Evolutionary conservation across 2,329 filamentous ascomycete genomes (phyloP).

Genomic region (Aspergillus awamori): DNA sequence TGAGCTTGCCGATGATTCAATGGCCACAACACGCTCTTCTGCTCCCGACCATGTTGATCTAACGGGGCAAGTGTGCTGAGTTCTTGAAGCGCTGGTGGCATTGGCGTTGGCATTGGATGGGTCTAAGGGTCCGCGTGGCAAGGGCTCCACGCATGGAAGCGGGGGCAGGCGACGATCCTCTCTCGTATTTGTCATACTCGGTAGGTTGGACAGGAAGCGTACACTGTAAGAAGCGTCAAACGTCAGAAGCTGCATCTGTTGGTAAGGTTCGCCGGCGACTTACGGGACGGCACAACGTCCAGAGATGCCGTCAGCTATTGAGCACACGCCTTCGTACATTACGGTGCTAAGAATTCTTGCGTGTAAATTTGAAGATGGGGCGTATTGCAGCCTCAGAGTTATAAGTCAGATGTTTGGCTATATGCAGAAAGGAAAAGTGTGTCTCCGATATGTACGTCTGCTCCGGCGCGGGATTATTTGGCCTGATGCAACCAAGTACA

Average conservation of each 20-base stretch:
- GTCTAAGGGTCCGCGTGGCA: constrained; percentile 44
- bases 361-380: constrained; percentile 18
- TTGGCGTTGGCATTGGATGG: constrained; percentile 35
- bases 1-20: constrained; percentile 43
- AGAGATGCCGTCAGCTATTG: constrained; percentile 31
- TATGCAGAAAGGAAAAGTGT: neutral
- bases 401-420: constrained; percentile 27
- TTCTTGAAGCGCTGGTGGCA: constrained; percentile 35
- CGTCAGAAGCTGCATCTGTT: constrained; percentile 14
- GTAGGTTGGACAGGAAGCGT: constrained; percentile 26
- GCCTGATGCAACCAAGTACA: constrained; percentile 11
- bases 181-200: constrained; percentile 30
- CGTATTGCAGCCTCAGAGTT: constrained; percentile 1
- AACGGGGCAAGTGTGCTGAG: constrained; percentile 38
- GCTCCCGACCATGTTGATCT: constrained; percentile 35
- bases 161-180: constrained; percentile 43
- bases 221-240: constrained; percentile 19
- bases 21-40: constrained; percentile 35
- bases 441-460: constrained; percentile 10
- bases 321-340: constrained; percentile 37
- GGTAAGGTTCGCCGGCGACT: constrained; percentile 20
- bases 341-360: constrained; percentile 9
- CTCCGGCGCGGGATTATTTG: constrained; percentile 2
- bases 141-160: constrained; percentile 40
- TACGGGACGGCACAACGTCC: constrained; percentile 42